Percentiles rank a stretch among this genome's conserved stretches.
Evolutionary conservation across 805 yeast genomes (phyloP).

Genomic region (Citeromyces matritensis): DNA sequence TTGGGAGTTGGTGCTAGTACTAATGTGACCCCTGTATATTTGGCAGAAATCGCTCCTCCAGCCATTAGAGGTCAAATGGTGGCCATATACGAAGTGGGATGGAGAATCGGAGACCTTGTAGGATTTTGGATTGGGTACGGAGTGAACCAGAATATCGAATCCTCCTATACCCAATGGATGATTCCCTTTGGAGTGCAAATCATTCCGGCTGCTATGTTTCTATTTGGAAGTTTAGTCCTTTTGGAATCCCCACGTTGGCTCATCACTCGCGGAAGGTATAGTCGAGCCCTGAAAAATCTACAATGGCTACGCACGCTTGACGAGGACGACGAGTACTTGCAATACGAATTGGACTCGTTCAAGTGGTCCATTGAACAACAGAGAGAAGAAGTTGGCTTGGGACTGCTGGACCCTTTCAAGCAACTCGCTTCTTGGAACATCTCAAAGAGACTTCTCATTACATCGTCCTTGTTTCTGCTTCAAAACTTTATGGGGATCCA

Average conservation of each 20-base stretch:
- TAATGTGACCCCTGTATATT: slow-evolving; percentile 30
- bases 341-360: slow-evolving; percentile 20
- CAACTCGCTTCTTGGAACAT: slow-evolving; percentile 12
- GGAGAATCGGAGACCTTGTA: slow-evolving; percentile 31
- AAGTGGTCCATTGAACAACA: slow-evolving; percentile 11
- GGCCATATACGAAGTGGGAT: slow-evolving; percentile 30
- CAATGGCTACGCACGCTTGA: slow-evolving; percentile 21
- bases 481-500: slow-evolving; percentile 33
- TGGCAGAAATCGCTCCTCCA: slow-evolving; percentile 28
- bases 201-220: slow-evolving; percentile 26
- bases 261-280: slow-evolving; percentile 17
- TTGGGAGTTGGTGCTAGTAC: slow-evolving; percentile 37
- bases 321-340: slow-evolving; percentile 20
- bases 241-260: slow-evolving; percentile 32
- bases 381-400: slow-evolving; percentile 15
- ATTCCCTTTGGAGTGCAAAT: slow-evolving; percentile 31
- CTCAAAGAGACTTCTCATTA: slow-evolving; percentile 19
- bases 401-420: slow-evolving; percentile 22
- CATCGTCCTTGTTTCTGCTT: slow-evolving; percentile 22
- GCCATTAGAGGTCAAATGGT: slow-evolving; percentile 27
- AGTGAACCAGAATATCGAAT: slow-evolving; percentile 16
- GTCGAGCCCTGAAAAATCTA: slow-evolving; percentile 17
- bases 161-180: slow-evolving; percentile 24
- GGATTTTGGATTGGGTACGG: slow-evolving; percentile 39
- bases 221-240: slow-evolving; percentile 20